phyloP scores from a whole-genome alignment of 805 yeast species.

The Clavispora vitiphila region DNA sequence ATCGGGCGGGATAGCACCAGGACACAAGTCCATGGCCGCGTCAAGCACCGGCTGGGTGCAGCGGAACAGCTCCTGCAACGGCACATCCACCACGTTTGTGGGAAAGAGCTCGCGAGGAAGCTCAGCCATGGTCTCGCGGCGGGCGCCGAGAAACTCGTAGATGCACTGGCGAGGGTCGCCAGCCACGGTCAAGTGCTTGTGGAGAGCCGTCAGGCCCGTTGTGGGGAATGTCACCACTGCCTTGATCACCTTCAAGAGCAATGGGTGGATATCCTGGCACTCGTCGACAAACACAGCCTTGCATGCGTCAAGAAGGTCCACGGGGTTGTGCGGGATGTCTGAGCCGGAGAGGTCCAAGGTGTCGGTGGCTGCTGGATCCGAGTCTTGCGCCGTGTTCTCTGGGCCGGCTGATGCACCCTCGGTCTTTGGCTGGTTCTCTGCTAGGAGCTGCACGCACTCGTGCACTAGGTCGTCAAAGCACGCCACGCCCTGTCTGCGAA shows the following conservation, averaged over 20 bases:
- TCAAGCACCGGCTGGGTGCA: slow-evolving; percentile 53
- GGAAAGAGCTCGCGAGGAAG: slow-evolving; percentile 19
- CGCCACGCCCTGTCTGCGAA: slow-evolving; percentile 30
- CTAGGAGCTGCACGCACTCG: slow-evolving; percentile 21
- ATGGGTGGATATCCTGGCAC: slow-evolving; percentile 63
- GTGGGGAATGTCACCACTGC: slow-evolving; percentile 34
- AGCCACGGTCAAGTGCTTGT: slow-evolving; percentile 56
- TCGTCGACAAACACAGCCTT: slow-evolving; percentile 59
- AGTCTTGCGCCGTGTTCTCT: too few relatives aligned
- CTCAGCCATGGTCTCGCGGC: slow-evolving; percentile 27
- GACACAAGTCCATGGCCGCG: slow-evolving; percentile 30
- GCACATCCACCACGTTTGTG: slow-evolving; percentile 21
- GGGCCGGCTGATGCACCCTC: too few relatives aligned
- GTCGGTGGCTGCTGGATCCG: too few relatives aligned
- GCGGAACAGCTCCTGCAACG: slow-evolving; percentile 52
- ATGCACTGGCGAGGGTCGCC: slow-evolving; percentile 73
- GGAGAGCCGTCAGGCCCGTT: slow-evolving; percentile 1
- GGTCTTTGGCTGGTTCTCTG: too few relatives aligned
- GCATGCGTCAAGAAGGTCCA: slow-evolving; percentile 18
- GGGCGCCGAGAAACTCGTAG: slow-evolving; percentile 60
- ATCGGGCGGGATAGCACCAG: neutral
- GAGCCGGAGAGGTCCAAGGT: too few relatives aligned
- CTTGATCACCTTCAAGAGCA: slow-evolving; percentile 41
- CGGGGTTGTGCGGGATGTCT: too few relatives aligned
- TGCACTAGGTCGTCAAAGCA: slow-evolving; percentile 33